Conservation (phyloP, 2,329 filamentous ascomycete species). For the Alternaria brassicicola region DNA sequence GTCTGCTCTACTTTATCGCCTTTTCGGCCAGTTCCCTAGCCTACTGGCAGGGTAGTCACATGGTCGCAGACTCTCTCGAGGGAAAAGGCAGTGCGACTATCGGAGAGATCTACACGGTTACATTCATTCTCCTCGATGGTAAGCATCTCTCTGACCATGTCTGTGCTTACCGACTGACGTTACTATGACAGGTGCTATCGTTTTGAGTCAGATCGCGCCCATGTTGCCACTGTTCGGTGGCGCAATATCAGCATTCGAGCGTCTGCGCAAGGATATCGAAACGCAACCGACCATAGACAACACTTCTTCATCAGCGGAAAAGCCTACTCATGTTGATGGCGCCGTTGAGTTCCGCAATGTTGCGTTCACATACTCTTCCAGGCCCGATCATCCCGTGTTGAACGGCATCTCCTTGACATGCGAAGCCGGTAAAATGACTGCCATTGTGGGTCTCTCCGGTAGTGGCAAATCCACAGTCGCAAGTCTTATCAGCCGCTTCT, state of each 20-base stretch:
- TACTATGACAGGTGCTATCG: constrained; percentile 49
- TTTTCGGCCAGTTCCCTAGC: constrained; percentile 71
- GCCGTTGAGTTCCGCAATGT: constrained; percentile 49
- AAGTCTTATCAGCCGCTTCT: constrained; percentile 47
- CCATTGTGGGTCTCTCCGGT: constrained; percentile 52
- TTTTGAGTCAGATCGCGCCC: constrained; percentile 55
- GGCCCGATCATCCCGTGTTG: constrained; percentile 49
- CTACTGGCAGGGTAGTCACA: constrained; percentile 69
- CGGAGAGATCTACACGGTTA: constrained; percentile 61
- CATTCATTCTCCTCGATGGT: constrained; percentile 62
- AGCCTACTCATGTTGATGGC: constrained; percentile 53
- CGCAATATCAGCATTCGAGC: constrained; percentile 61
- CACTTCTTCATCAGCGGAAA: constrained; percentile 37
- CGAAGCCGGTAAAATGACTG: constrained; percentile 49
- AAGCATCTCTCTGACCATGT: neutral
- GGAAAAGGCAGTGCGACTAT: constrained; percentile 42
- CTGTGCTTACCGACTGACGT: constrained; percentile 1
- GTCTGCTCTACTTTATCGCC: constrained; percentile 69
- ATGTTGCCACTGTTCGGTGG: constrained; percentile 58
- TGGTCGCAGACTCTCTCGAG: constrained; percentile 55
- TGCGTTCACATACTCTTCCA: constrained; percentile 51
- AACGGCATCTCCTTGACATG: constrained; percentile 47
- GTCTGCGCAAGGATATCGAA: constrained; percentile 65
- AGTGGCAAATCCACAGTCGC: constrained; percentile 53
- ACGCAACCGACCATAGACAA: constrained; percentile 50